phyloP scores from a whole-genome alignment of 108 stramenopile species.

The Cylindrotheca fusiformis region DNA sequence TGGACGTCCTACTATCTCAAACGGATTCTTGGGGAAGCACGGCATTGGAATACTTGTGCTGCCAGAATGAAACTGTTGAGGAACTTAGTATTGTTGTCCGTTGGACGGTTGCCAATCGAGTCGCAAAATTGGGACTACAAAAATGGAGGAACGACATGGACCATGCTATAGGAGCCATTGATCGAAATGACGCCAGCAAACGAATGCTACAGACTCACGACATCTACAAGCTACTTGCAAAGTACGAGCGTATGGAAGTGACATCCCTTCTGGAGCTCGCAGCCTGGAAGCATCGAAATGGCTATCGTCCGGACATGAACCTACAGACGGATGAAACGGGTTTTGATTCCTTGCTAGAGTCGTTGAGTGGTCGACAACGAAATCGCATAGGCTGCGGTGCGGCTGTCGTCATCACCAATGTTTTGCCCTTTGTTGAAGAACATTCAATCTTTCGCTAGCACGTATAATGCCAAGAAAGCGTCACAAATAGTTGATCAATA shows the following conservation, averaged over 20 bases:
- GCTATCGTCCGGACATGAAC: not conserved
- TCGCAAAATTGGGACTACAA: not conserved
- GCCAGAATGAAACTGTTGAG: not conserved
- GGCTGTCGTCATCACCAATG: not conserved
- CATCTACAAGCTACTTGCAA: not conserved
- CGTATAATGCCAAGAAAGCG: too few species aligned
- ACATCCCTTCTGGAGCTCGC: not conserved
- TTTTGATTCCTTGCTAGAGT: not conserved
- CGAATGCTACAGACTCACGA: not conserved
- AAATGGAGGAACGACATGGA: not conserved
- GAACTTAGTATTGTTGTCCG: not conserved
- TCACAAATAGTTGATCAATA: too few species aligned
- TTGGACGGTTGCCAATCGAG: not conserved
- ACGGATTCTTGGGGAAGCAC: not conserved
- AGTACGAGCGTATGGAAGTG: not conserved
- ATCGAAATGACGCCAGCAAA: not conserved
- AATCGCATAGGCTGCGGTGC: not conserved
- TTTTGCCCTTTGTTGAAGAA: not conserved
- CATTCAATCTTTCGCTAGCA: too few species aligned
- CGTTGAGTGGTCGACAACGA: not conserved
- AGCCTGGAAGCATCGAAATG: not conserved
- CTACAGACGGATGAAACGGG: not conserved
- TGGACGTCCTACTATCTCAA: not conserved
- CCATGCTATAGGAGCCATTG: not conserved
- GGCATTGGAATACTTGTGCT: not conserved